phyloP scores from a whole-genome alignment of 2,329 filamentous ascomycete species.

The Fusarium buxicola region DNA sequence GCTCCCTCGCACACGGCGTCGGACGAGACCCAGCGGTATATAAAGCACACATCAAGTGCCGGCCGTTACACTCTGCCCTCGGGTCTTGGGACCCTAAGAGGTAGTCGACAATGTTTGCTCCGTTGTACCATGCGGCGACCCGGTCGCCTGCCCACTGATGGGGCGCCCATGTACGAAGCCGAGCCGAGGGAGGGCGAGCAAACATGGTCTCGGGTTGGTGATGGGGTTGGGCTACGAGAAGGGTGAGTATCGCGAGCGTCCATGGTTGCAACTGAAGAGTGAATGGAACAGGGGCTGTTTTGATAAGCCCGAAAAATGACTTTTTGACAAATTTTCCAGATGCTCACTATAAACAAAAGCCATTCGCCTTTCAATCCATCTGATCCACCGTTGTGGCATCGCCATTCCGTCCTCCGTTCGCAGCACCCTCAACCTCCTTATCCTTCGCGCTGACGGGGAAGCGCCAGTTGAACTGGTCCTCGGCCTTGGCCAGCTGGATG shows the following conservation, averaged over 20 bases:
- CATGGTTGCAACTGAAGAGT: slow-evolving; percentile 15
- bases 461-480: slow-evolving; percentile 83
- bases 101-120: slow-evolving; percentile 27
- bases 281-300: background rate
- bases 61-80: slow-evolving; percentile 34
- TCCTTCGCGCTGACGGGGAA: slow-evolving; percentile 60
- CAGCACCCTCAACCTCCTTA: slow-evolving; percentile 52
- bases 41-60: slow-evolving; percentile 19
- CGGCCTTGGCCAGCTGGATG: slow-evolving; percentile 83
- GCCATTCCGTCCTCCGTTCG: slow-evolving; percentile 27
- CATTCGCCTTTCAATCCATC: slow-evolving; percentile 46
- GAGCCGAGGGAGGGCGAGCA: slow-evolving; percentile 31
- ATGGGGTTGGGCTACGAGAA: slow-evolving; percentile 34
- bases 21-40: slow-evolving; percentile 12
- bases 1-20: slow-evolving; percentile 13
- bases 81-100: slow-evolving; percentile 34
- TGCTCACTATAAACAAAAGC: slow-evolving; percentile 10
- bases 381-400: slow-evolving; percentile 49
- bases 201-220: slow-evolving; percentile 33
- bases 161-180: slow-evolving; percentile 6
- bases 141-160: slow-evolving; percentile 28
- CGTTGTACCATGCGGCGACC: slow-evolving; percentile 37
- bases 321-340: background rate
- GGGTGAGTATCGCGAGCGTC: slow-evolving; percentile 34
- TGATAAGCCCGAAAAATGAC: background rate